Evolutionary conservation across 352 stramenopile genomes (phyloP), one percentile per base, ranked within the genome.

Genomic region (Pythium folliculosum): DNA sequence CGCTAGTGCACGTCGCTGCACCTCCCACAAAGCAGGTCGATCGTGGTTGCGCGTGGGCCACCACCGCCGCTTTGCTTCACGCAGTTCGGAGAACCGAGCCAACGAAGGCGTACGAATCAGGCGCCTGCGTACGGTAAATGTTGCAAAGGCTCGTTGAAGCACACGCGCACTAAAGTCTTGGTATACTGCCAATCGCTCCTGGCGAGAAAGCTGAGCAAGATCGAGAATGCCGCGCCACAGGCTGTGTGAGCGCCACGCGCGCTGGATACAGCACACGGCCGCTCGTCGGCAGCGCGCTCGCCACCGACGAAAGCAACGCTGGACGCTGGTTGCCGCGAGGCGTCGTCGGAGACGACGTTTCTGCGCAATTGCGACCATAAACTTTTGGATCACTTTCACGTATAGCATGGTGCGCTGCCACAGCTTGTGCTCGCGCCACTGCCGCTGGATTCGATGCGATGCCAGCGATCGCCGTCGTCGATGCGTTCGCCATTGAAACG

Each of bases 81-180:
- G 53, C 4, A 66, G 49, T 16, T 63, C 30, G 8, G 27, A n/a
- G 37, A 61, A 74, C 21, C 44, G 50, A 37, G 66, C 52, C 10
- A 89, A 75, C 22, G 77, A 70, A 0, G 61, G 35, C 10, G 60
- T 66, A 16, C 40, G 38, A 9, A 82, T 7, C 4, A 91, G 35
- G 2, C 76, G 71, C 16, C 60, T 62, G 16, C 80, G 74, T 5
- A 80, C 72, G 5, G 66, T 37, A 6, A 67, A 60, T 5, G 17
- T 69, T 0, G 65, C 82, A 0, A 94, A 38, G 1, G 70, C 35
- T 30, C 72, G 72, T 54, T 94, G 86, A 0, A 94, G 37, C 0
- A 90, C 38, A 8, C 76, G 69, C 2, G 84, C 82, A 10, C 70
- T 79, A 1, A 44, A 40, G 44, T 87, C 65, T 0, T 81, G 67